Percentiles rank a stretch among this genome's conserved stretches.
Evolutionary conservation across 2,329 filamentous ascomycete genomes (phyloP).

Genomic region (Colletotrichum sp.): DNA sequence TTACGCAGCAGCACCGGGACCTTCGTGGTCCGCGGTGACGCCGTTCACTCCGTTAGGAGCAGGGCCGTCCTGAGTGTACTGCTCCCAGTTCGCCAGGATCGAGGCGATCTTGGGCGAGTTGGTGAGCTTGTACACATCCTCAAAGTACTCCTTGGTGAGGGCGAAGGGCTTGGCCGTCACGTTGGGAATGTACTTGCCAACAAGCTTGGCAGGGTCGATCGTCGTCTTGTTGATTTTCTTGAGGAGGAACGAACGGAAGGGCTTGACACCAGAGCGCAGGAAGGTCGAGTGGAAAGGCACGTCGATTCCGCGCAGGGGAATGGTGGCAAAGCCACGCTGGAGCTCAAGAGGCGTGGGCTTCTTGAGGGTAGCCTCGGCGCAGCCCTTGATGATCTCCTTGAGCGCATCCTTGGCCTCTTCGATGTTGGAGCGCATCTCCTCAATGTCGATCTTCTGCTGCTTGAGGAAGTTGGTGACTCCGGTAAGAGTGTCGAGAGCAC

Average conservation of each 20-base stretch:
- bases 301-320: constrained; percentile 95
- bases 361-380: constrained; percentile 82
- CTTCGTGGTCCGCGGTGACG: constrained; percentile 39
- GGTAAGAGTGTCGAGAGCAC: constrained; percentile 73
- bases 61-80: constrained; percentile 62
- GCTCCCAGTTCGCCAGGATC: constrained; percentile 86
- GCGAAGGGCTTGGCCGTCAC: constrained; percentile 96
- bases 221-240: constrained; percentile 99
- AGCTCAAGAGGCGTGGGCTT: constrained; percentile 91
- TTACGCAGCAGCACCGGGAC: constrained; percentile 46
- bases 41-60: constrained; percentile 41
- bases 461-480: constrained; percentile 96
- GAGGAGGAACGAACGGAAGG: constrained; percentile 95
- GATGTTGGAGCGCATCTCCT: constrained; percentile 85
- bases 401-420: constrained; percentile 92
- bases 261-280: constrained; percentile 96
- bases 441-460: constrained; percentile 95
- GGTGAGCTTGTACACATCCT: constrained; percentile 95
- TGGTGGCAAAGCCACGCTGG: constrained; percentile 94
- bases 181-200: constrained; percentile 99
- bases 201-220: constrained; percentile 94
- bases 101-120: constrained; percentile 80
- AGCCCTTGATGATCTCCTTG: constrained; percentile 88
- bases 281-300: constrained; percentile 99
- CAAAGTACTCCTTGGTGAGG: constrained; percentile 98